Evolutionary conservation across 345 rosid species (phyloP).

Genomic region (Camelina hispida): DNA sequence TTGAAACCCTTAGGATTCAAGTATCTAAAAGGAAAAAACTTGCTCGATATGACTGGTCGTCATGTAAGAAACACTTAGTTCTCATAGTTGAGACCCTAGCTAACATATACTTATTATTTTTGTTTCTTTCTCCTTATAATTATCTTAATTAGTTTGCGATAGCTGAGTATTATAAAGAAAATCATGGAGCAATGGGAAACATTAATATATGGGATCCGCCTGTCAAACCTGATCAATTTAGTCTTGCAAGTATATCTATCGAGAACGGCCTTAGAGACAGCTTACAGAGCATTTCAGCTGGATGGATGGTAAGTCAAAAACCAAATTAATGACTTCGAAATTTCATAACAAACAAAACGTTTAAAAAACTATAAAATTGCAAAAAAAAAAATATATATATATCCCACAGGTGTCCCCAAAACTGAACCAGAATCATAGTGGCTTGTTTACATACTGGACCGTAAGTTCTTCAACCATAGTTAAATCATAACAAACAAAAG

Average conservation of each 20-base stretch:
- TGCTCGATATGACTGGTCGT: constrained; percentile 20
- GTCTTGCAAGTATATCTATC: constrained; percentile 28
- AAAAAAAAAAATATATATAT: too few relatives aligned
- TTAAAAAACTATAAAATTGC: too few relatives aligned
- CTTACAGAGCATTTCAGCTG: constrained; percentile 19
- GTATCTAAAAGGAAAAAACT: not conserved
- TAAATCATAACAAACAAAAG: not conserved
- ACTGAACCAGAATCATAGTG: constrained; percentile 23
- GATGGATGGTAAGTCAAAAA: constrained; percentile 38
- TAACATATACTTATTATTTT: not conserved
- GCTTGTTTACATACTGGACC: constrained; percentile 27
- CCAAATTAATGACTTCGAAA: not conserved
- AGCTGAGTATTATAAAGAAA: not conserved
- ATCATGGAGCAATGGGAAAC: constrained; percentile 23
- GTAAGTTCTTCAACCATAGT: constrained; percentile 27
- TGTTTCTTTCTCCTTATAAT: not conserved
- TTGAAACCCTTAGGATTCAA: constrained; percentile 24
- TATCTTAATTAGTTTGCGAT: constrained; percentile 22
- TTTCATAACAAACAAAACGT: too few relatives aligned
- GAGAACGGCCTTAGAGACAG: not conserved
- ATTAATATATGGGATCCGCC: constrained; percentile 35
- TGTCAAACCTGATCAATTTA: constrained; percentile 19
- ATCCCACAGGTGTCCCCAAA: constrained; percentile 9
- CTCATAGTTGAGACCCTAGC: constrained; percentile 5
- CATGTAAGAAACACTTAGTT: constrained; percentile 32